Evolutionary conservation across 495 filamentous ascomycete species (phyloP), one percentile per base, ranked within the genome.

Genomic region (Lasiosphaeris hirsuta): DNA sequence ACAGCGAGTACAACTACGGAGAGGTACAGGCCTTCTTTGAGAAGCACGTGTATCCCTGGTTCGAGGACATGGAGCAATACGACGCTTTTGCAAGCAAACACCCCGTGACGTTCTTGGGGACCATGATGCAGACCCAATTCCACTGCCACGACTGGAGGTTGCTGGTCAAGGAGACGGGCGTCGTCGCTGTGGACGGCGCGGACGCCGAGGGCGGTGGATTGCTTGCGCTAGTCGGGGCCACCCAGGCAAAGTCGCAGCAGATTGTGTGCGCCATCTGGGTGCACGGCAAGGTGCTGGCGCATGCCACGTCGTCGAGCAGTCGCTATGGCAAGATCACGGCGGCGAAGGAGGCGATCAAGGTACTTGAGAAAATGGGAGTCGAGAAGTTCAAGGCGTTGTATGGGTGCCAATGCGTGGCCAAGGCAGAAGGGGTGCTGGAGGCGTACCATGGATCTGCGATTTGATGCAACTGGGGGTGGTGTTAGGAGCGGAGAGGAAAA

Each of bases 81-180:
- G 92, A 96, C 69, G 85, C 83, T 0, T 96, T 88, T 68, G 94
- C 94, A 1, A 91, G 89, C 66, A 89, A 89, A 15, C 92, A 97
- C 59, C 93, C 94, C 1, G 89, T 78, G 1, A 83, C 75, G 0
- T 72, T 74, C 35, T 61, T 81, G 0, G 64, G 64, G 17, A 71
- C 73, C 38, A 54, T 72, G 48, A 69, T 86, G 60, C 65, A 72
- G 51, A 59, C 70, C 4, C 63, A 73, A 40, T 75, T 83, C 51
- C 61, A 69, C 23, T 86, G 83, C 55, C 53, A 37, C 7, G 67
- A 78, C 39, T 84, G 81, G 78, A 67, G 75, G 15, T 11, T 63
- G 44, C 5, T 66, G 54, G 47, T 50, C 18, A 65, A 60, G 57
- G 62, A 62, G 48, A 7, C 66, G 13, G 41, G 33, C 2, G 39